These are phyloP conservation scores for Agapanthus africanus DNA, from an alignment of 106 monocot genomes.

Conservation along the genomic window DNA sequence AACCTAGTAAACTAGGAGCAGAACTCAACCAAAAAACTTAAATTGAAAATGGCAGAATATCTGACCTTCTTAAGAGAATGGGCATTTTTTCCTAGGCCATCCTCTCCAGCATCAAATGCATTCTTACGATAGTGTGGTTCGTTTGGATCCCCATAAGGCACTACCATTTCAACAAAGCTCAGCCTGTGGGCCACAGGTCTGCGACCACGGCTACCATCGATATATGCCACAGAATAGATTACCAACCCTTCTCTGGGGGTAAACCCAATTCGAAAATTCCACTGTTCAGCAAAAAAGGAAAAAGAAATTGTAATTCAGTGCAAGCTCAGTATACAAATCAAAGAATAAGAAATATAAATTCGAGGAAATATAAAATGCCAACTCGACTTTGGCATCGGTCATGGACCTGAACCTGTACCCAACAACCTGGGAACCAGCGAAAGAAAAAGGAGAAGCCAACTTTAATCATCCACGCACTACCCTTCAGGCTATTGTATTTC, in stretches of 20 bases:
- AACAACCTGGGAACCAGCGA: neutral
- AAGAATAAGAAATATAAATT: no score
- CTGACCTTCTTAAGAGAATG: conserved; percentile 90
- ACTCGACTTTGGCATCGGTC: neutral
- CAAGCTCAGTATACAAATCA: neutral
- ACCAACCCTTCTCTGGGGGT: conserved; percentile 94
- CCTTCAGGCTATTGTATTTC: neutral
- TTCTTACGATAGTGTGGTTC: conserved; percentile 97
- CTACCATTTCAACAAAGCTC: conserved; percentile 99
- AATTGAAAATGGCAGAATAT: neutral
- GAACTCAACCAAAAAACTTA: neutral
- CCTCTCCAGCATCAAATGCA: conserved; percentile 98
- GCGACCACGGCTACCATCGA: conserved; percentile 88
- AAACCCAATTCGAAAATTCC: conserved; percentile 98
- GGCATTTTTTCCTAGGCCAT: conserved; percentile 94
- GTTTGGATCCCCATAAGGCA: conserved; percentile 98
- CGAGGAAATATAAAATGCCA: conserved; percentile 2
- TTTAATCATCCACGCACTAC: neutral
- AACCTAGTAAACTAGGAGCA: neutral
- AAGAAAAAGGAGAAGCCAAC: neutral
- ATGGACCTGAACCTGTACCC: neutral
- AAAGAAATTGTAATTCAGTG: neutral
- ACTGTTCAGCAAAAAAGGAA: conserved; percentile 30
- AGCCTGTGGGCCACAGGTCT: conserved; percentile 85
- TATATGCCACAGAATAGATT: conserved; percentile 89